Evolutionary conservation across 306 rosid genomes (phyloP), one percentile per base, ranked within the genome.

Genomic region (Prunus dulcis): DNA sequence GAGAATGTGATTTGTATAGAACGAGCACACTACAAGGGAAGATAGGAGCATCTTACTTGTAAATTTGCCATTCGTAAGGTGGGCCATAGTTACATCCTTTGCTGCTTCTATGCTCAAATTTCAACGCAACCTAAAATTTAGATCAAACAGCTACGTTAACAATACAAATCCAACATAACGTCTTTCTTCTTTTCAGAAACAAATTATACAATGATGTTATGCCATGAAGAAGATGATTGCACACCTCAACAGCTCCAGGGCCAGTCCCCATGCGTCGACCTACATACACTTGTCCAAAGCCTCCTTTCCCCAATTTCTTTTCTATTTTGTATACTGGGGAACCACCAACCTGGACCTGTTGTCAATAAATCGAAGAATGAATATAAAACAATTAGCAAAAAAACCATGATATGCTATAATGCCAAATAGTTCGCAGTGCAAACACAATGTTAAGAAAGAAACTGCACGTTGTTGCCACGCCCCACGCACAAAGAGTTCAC

Each of bases 61-160:
- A 93, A 74, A 93, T 95, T 84, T 89, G 96, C 98, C 98, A 93
- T 86, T 93, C 98, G 32, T 91, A 88, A 11, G 98, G 98, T 38
- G 97, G 93, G 14, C 98, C 93, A 70, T 88, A 84, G 76, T 87
- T 91, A 79, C 98, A 93, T 67, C 98, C 98, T 82, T 93, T 91
- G 84, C 98, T 93, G 71, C 87, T 93, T 81, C 93, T 88, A 72
- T 93, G 98, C 85, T 93, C 98, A 87, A 93, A 91, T 79, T 93
- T 93, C 75, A 93, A 77, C 46, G 98, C 98, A 73, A 93, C 97
- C 98, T 93, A 89, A 87, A 65, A 77, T 43, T 67, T 69, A 72
- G 62, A 69, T 28, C 15, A 43, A 3, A 66, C 13, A 41, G 43
- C 65, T 56, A 52, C 64, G 70, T 58, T 55, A 70, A 64, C 34